phyloP scores from a whole-genome alignment of 345 rosid species.

The Leavenworthia alabamica region DNA sequence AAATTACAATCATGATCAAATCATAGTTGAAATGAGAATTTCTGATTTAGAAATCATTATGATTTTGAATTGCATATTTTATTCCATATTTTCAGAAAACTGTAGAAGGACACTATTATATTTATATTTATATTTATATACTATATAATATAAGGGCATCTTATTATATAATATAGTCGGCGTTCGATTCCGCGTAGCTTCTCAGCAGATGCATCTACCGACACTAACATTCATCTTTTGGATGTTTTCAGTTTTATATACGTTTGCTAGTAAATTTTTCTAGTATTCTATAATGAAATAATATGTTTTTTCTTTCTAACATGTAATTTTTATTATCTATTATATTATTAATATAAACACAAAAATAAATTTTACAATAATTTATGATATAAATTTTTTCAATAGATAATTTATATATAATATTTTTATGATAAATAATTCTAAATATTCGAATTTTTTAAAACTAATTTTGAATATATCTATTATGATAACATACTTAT shows the following conservation, averaged over 20 bases:
- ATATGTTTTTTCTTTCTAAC: neutral
- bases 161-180: neutral
- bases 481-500: too few relatives aligned
- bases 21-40: neutral
- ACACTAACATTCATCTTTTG: neutral
- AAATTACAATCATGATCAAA: neutral
- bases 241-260: neutral
- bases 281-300: neutral
- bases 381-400: too few relatives aligned
- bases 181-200: neutral
- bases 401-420: too few relatives aligned
- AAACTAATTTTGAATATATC: too few relatives aligned
- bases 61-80: too few relatives aligned
- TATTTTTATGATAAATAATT: too few relatives aligned
- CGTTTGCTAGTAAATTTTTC: neutral
- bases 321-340: too few relatives aligned
- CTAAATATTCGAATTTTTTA: too few relatives aligned
- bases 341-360: too few relatives aligned
- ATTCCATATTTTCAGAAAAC: neutral
- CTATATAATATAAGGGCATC: neutral
- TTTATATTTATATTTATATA: too few relatives aligned
- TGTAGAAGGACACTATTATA: neutral
- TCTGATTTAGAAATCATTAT: neutral
- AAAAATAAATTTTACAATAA: too few relatives aligned
- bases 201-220: constrained; percentile 19